Evolutionary conservation across 2,329 filamentous ascomycete species (phyloP), one percentile per base, ranked within the genome.

Genomic region (Penicillium fuscoglaucum): DNA sequence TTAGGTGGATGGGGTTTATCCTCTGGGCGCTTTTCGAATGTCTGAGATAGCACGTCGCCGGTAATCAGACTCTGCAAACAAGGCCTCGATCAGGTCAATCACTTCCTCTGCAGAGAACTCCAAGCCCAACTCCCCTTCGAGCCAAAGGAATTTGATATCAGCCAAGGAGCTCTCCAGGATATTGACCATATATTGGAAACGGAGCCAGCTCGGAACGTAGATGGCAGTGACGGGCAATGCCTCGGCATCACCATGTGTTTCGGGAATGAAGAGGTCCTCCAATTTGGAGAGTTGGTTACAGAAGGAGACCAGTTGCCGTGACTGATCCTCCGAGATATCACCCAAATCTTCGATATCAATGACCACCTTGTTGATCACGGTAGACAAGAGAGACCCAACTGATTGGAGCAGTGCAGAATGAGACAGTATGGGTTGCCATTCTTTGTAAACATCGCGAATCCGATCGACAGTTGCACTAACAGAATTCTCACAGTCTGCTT

Each of bases 71-170:
- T 87, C 86, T 19, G 85, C 84, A 71, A 88, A 88, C 37, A 88
- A 71, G 19, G 85, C 86, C 70, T 85, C 79, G 51, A 88, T 84
- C 70, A 88, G 67, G 66, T 87, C 86, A 15, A 86, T 77, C 9
- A 88, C 81, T 68, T 88, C 86, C 35, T 86, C 84, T 3, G 77
- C 76, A 26, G 80, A 80, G 73, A 87, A 88, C 67, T 88, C 85
- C 55, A 87, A 69, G 59, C 81, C 82, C 65, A 88, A 66, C 70
- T 86, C 86, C n/a, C 84, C 84, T 64, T 88, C 85, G 3, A 78
- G 79, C 86, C 86, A 88, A 44, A 88, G 70, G 61, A 83, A 88
- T 66, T 83, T 86, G 73, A 88, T 88, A 66, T 88, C 86, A 21
- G 83, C 85, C 17, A 88, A 73, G 49, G 80, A 84, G 55, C 83